phyloP scores from a whole-genome alignment of 441 rosid genomes.

The Mallotus japonicus region DNA sequence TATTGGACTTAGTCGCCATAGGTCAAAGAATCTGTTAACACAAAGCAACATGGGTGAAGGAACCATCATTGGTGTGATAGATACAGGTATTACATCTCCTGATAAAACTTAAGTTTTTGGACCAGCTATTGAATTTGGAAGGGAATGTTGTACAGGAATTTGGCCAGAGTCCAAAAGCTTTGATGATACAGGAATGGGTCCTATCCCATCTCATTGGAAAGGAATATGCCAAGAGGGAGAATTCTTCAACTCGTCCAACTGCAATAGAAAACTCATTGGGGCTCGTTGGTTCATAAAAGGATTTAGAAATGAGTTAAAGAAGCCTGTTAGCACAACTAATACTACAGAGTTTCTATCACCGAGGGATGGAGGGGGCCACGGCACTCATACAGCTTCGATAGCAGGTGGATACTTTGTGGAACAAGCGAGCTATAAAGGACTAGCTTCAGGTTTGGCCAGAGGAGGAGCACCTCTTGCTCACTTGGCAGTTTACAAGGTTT shows the following conservation, averaged over 20 bases:
- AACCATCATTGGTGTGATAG: conserved; percentile 43
- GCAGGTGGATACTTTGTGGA: conserved; percentile 36
- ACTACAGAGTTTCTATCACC: conserved; percentile 29
- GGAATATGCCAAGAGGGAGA: conserved; percentile 38
- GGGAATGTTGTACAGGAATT: conserved; percentile 23
- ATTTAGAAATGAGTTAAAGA: background rate
- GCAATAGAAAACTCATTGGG: conserved; percentile 39
- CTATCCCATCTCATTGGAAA: conserved; percentile 37
- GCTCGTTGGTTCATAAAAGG: conserved; percentile 37
- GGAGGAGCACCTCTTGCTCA: conserved; percentile 42
- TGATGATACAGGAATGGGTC: conserved; percentile 28
- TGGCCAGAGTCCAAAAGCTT: conserved; percentile 47
- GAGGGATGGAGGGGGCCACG: conserved; percentile 37
- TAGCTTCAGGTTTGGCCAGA: conserved; percentile 33
- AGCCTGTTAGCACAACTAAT: conserved; percentile 1
- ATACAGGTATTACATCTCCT: conserved; percentile 32
- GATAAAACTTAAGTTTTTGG: background rate
- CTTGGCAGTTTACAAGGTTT: conserved; percentile 37
- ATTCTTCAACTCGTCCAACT: conserved; percentile 30
- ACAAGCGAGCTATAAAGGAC: conserved; percentile 28
- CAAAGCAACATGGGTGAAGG: conserved; percentile 41
- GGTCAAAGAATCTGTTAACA: conserved; percentile 24
- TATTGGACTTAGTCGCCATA: conserved; percentile 29
- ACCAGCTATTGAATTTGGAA: background rate
- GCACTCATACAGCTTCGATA: conserved; percentile 41